These are phyloP conservation scores for Marvania coccoides DNA, from an alignment of 139 green algal genomes.

Conservation along the genomic window DNA sequence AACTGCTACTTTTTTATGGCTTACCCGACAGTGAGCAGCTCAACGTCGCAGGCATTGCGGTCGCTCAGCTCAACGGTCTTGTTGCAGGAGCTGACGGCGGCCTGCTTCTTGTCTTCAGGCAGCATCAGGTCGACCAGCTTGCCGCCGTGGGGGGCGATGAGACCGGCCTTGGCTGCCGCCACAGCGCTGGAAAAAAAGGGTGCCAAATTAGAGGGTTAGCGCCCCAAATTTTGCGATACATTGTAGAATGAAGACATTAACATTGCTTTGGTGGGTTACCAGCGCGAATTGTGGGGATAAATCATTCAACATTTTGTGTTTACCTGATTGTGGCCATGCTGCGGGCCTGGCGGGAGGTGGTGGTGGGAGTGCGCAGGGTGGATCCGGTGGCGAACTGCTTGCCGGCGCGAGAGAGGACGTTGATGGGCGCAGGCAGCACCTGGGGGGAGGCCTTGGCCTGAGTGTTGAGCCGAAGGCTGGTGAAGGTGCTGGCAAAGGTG, in stretches of 20 bases:
- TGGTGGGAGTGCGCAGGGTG: neutral
- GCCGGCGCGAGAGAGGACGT: no score
- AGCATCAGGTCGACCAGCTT: slow-evolving; percentile 72
- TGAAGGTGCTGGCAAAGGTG: no score
- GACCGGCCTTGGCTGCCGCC: slow-evolving; percentile 25
- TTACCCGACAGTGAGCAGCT: slow-evolving; percentile 77
- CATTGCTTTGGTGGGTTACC: no score
- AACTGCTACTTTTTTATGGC: no score
- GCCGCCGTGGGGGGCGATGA: slow-evolving; percentile 69
- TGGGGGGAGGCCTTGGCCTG: no score
- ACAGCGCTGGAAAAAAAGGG: slow-evolving; percentile 8
- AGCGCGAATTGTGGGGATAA: no score
- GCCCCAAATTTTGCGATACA: neutral
- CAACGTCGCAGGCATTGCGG: slow-evolving; percentile 86
- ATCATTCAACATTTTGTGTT: no score
- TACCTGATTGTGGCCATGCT: neutral
- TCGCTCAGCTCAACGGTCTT: slow-evolving; percentile 75
- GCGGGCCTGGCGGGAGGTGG: neutral
- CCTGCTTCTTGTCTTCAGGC: slow-evolving; percentile 25
- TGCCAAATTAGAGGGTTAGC: neutral
- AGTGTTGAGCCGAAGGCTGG: no score
- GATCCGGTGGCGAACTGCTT: neutral
- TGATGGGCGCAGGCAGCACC: no score
- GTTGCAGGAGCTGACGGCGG: slow-evolving; percentile 49
- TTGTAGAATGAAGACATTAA: no score